Percentiles rank a stretch among this genome's conserved stretches.
Evolutionary conservation across 345 rosid genomes (phyloP).

Genomic region (Ceriops tagal): DNA sequence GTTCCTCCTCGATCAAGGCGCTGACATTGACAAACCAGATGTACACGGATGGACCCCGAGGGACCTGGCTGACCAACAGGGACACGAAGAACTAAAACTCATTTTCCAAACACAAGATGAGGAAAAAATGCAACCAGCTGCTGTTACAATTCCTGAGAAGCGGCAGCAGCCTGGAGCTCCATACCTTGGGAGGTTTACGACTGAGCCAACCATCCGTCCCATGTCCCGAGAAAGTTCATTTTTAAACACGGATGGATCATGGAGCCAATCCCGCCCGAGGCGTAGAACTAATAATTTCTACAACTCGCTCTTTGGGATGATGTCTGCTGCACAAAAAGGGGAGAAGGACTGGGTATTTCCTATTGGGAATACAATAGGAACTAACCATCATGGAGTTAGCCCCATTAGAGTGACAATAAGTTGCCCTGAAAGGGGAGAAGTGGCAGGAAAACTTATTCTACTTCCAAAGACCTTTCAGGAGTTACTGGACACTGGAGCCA

Average conservation of each 20-base stretch:
- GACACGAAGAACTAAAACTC: constrained; percentile 65
- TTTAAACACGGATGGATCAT: constrained; percentile 40
- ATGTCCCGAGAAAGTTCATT: constrained; percentile 24
- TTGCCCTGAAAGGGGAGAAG: constrained; percentile 51
- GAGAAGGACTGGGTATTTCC: constrained; percentile 36
- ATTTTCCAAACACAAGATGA: constrained; percentile 43
- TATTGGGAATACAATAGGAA: constrained; percentile 13
- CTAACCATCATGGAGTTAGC: constrained; percentile 11
- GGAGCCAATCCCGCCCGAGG: constrained; percentile 44
- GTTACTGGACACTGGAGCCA: constrained; percentile 52
- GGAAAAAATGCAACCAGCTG: constrained; percentile 30
- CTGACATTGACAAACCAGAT: constrained; percentile 59
- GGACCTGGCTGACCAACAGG: constrained; percentile 82
- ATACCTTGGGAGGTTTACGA: constrained; percentile 60
- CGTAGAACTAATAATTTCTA: constrained; percentile 57
- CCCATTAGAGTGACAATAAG: constrained; percentile 59
- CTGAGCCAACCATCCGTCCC: constrained; percentile 66
- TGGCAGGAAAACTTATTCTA: constrained; percentile 48
- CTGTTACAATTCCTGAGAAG: constrained; percentile 43
- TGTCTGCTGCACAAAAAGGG: constrained; percentile 49
- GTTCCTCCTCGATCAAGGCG: constrained; percentile 65
- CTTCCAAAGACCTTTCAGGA: constrained; percentile 63
- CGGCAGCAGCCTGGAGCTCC: constrained; percentile 32
- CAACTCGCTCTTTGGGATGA: constrained; percentile 72
- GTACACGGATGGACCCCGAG: constrained; percentile 60